Conservation (phyloP, 257 asterid species). For the Solanum tarapatanum region DNA sequence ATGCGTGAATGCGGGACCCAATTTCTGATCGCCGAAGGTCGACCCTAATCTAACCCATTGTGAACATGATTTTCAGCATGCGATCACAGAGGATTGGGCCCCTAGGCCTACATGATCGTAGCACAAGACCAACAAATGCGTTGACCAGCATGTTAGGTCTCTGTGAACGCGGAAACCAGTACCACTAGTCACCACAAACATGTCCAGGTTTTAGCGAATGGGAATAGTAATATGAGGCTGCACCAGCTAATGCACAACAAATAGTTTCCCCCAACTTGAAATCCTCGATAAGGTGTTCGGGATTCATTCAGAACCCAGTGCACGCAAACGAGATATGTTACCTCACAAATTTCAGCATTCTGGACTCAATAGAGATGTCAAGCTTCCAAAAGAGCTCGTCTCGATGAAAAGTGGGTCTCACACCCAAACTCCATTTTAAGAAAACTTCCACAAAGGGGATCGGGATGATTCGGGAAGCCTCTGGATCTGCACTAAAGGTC, state of each 20-base stretch:
- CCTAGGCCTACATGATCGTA: not conserved
- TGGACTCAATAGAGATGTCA: not conserved
- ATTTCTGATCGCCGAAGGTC: not conserved
- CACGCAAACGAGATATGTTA: not conserved
- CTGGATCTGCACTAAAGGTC: not conserved
- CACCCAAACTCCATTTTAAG: not conserved
- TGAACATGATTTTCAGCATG: not conserved
- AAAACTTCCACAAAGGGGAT: not conserved
- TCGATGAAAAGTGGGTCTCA: not conserved
- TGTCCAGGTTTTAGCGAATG: not conserved
- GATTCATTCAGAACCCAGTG: not conserved
- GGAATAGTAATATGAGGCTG: not conserved
- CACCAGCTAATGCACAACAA: not conserved
- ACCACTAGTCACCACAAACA: not conserved
- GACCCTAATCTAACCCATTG: not conserved
- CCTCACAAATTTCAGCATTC: not conserved
- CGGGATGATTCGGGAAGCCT: not conserved
- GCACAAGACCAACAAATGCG: too few species aligned
- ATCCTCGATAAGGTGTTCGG: not conserved
- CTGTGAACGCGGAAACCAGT: accelerated
- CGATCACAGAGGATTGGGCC: not conserved
- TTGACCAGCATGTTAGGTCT: not conserved
- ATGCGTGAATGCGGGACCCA: not conserved
- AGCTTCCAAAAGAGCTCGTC: not conserved
- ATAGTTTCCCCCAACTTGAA: not conserved